Base-by-base conservation (phyloP, 2,329 filamentous ascomycete genomes). In the Anthostomella pinea region DNA sequence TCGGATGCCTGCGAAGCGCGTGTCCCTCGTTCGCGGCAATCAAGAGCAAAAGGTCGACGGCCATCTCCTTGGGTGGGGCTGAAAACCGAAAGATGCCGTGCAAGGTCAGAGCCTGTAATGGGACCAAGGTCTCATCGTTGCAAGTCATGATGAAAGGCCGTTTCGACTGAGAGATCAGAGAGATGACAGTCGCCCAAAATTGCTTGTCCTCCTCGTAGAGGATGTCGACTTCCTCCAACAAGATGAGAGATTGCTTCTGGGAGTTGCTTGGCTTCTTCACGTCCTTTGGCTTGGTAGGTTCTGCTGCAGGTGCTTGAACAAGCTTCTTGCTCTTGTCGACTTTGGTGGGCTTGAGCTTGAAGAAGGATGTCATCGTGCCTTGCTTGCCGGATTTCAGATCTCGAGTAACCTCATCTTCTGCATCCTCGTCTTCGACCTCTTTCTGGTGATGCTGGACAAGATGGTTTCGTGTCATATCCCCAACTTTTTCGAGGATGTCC, bases 381-480 rank as follows among this genome's bases (percentile, higher is more conserved):
- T 94, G 88, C 46, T 85, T 82, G 9, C 79, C 81, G 24, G 77
- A 82, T 36, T 79, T 78, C 17, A 82, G 57, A 36, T 83, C 81
- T 34, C 73, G 68, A 24, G 72, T 65, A 3, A 78, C 63, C 6
- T 72, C 69, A 29, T 77, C 65, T 25, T 69, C 60, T 5, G 57
- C 53, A 8, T 60, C 55, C 11, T 56, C 50, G 7, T 43, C 43
- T 1, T 39, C 42, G 23, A 62, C 59, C 4, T 54, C 48, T 9
- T 55, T 45, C n/a, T 65, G 67, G 39, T 69, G 68, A 31, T 67
- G 70, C 35, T 72, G 71, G 14, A 98, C 91, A 2, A 95, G 74
- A 62, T 98, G 93, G 53, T 98, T 97, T 43, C 83, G 83, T 4
- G 89, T 93, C 91, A 98, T 97, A 62, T 98, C 89, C 25, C 93